Evolutionary conservation across 2,329 filamentous ascomycete species (phyloP).

Genomic region (Hypoxylon sp.): DNA sequence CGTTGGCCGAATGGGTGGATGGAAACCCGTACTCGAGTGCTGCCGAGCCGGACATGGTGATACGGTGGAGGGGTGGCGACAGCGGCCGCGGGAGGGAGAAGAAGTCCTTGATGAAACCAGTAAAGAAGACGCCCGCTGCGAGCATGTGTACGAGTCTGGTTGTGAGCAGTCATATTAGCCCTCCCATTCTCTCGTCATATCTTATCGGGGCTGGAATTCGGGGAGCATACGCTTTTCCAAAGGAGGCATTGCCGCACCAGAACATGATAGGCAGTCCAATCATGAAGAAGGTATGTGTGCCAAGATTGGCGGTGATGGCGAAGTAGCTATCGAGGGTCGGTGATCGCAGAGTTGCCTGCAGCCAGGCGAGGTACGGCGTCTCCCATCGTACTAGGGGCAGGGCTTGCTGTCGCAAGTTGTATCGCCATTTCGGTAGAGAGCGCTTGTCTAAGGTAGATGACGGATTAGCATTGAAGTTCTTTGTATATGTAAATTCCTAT

Average conservation of each 20-base stretch:
- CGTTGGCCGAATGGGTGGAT: constrained; percentile 96
- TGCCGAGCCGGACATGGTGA: constrained; percentile 96
- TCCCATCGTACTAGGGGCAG: constrained; percentile 93
- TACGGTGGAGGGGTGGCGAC: constrained; percentile 90
- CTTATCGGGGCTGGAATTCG: constrained; percentile 7
- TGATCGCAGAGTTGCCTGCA: constrained; percentile 84
- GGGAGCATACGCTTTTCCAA: constrained; percentile 83
- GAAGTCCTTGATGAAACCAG: constrained; percentile 94
- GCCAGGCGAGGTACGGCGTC: constrained; percentile 89
- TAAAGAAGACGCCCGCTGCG: constrained; percentile 84
- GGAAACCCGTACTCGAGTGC: constrained; percentile 97
- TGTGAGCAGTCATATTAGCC: constrained; percentile 24
- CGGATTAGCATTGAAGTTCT: constrained; percentile 17
- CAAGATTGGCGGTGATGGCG: constrained; percentile 93
- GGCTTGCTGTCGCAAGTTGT: constrained; percentile 80
- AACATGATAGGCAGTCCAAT: constrained; percentile 92
- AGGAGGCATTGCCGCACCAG: constrained; percentile 89
- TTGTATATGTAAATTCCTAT: constrained; percentile 13
- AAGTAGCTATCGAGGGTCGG: constrained; percentile 95
- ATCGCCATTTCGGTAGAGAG: constrained; percentile 88
- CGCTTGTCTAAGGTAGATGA: constrained; percentile 72
- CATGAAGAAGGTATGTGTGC: constrained; percentile 99
- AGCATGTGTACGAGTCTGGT: constrained; percentile 77
- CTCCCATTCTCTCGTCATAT: constrained; percentile 4
- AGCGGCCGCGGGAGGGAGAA: constrained; percentile 91